Base-by-base conservation (phyloP, 23 red algal genomes). In the Agarophyton chilense region DNA sequence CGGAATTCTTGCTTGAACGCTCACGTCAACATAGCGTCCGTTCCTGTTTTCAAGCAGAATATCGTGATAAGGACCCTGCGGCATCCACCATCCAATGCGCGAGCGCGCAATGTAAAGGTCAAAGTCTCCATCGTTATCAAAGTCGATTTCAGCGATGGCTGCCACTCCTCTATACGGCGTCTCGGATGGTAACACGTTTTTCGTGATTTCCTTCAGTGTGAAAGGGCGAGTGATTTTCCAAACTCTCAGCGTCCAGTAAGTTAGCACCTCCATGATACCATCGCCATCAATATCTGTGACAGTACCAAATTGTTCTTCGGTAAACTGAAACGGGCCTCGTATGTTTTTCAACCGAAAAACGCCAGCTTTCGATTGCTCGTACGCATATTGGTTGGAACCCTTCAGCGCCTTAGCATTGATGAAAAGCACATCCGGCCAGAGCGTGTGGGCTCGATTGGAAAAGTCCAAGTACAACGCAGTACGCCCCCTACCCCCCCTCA, bases 51-150 rank as follows among this genome's bases (percentile, higher is more conserved):
- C 66, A 18, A 94, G 50, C 16, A 94, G 54, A 52, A 72, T 35
- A 45, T 94, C 83, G 35, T 90, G 31, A 26, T 55, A 55, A 2
- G 74, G 21, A 7, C 8, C 26, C 14, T 2, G 13, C 16, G 49
- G 46, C 17, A 79, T 5, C 74, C 74, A 79, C 28, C 52, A 34
- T 1, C 74, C 74, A 39, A 57, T 60, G 32, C 32, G 50, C 28
- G 83, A 29, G 18, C 58, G 91, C 19, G 83, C 81, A 21, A 87
- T n/a, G 52, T 87, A 94, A 13, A 94, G 72, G 25, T 94, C 91
- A 43, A 86, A 81, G 60, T 77, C 47, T 0, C 91, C 91, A 36
- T 94, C 91, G 71, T 94, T 94, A 41, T 94, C 82, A 87, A 68
- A 87, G 56, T 94, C 91, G 19, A 94, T 38, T 66, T 94, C 82